These are phyloP conservation scores for Solanum tarapatanum DNA, from an alignment of 257 asterid genomes.

Conservation along the genomic window DNA sequence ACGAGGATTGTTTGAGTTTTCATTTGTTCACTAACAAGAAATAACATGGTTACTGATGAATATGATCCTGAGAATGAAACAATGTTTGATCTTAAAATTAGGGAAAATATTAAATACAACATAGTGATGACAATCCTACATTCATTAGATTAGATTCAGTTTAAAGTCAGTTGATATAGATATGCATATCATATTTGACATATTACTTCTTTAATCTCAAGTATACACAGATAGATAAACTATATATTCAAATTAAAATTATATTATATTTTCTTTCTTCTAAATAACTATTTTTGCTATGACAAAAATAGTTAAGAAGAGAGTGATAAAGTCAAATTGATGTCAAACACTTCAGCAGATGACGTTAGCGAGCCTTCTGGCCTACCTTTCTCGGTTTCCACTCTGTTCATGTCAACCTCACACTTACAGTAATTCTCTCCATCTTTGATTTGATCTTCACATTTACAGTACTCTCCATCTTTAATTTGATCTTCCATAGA, in stretches of 20 bases:
- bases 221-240: neutral
- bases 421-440: neutral
- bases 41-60: neutral
- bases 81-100: neutral
- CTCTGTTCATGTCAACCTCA: neutral
- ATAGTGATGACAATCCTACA: neutral
- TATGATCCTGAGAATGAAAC: neutral
- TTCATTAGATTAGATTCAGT: neutral
- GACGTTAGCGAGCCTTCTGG: neutral
- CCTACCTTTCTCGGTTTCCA: neutral
- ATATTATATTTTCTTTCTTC: neutral
- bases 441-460: neutral
- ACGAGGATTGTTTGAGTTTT: neutral
- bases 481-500: neutral
- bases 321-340: neutral
- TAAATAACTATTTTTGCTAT: neutral
- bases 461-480: neutral
- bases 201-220: neutral
- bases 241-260: neutral
- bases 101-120: neutral
- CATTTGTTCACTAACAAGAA: neutral
- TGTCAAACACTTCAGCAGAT: neutral
- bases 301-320: neutral
- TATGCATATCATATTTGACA: neutral
- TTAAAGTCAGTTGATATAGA: neutral